A percentile compares a stretch with the other conserved stretches of the same genome.
Conservation (phyloP, 495 filamentous ascomycete genomes). For the Talaromyces ruber region DNA sequence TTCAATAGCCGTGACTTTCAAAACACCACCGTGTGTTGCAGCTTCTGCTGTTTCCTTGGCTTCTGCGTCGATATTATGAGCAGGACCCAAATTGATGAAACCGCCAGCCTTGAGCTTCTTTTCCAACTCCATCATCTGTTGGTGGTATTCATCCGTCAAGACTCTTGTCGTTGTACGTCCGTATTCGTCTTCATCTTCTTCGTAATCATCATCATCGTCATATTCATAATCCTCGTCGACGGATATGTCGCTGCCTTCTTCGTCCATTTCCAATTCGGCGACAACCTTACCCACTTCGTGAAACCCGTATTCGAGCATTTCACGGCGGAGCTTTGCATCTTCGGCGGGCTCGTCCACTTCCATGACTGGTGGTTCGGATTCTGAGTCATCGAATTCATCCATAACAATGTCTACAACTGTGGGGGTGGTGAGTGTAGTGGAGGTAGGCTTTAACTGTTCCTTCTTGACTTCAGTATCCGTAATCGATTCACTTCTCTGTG, state of each 20-base stretch:
- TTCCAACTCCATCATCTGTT: constrained; percentile 79
- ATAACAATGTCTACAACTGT: background rate
- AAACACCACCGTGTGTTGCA: constrained; percentile 6
- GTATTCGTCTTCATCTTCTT: constrained; percentile 56
- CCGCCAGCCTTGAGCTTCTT: constrained; percentile 53
- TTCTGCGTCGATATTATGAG: constrained; percentile 23
- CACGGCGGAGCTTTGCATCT: constrained; percentile 68
- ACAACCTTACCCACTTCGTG: constrained; percentile 82
- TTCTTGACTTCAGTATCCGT: background rate
- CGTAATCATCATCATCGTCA: constrained; percentile 46
- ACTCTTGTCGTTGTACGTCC: constrained; percentile 57
- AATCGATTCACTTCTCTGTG: background rate
- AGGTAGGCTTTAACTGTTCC: background rate
- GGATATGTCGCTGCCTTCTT: constrained; percentile 50
- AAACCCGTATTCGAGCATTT: constrained; percentile 89
- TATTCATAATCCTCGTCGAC: constrained; percentile 46
- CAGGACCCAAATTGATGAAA: constrained; percentile 45
- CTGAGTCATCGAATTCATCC: background rate
- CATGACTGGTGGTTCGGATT: constrained; percentile 18
- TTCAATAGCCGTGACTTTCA: constrained; percentile 9
- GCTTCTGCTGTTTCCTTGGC: constrained; percentile 24
- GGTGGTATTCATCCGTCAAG: constrained; percentile 62
- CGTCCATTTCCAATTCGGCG: constrained; percentile 83
- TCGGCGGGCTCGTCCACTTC: constrained; percentile 62
- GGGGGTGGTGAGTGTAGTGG: background rate